These are phyloP conservation scores for Nadsonia starkeyi-henricii DNA, from an alignment of 1,139 yeast genomes.

Conservation along the genomic window DNA sequence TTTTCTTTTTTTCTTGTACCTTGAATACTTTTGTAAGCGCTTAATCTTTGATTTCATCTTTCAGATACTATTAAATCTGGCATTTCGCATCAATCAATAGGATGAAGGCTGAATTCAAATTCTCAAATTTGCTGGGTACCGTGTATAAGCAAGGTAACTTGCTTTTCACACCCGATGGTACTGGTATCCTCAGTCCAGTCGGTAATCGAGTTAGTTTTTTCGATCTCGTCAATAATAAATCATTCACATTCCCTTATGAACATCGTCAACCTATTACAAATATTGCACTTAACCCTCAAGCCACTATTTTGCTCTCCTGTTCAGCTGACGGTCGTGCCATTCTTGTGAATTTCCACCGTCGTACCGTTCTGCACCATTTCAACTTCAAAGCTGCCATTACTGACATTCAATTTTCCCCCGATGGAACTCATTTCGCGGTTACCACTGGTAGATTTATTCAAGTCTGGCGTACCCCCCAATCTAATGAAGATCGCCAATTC, in stretches of 20 bases:
- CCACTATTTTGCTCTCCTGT: slow-evolving; percentile 67
- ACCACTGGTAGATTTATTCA: slow-evolving; percentile 75
- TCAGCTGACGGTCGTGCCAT: slow-evolving; percentile 88
- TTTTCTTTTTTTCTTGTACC: background rate
- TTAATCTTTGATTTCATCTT: no score
- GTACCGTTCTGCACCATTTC: slow-evolving; percentile 89
- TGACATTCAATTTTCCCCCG: slow-evolving; percentile 75
- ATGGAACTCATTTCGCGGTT: slow-evolving; percentile 76
- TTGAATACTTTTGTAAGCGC: background rate
- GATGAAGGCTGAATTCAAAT: slow-evolving; percentile 26
- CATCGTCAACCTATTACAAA: slow-evolving; percentile 75
- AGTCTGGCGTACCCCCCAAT: slow-evolving; percentile 86
- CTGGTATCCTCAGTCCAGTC: slow-evolving; percentile 73
- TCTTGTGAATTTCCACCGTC: slow-evolving; percentile 65
- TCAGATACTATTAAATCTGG: background rate
- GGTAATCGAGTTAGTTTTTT: slow-evolving; percentile 88
- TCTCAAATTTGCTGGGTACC: slow-evolving; percentile 83
- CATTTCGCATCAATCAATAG: background rate
- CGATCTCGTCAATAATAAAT: slow-evolving; percentile 69
- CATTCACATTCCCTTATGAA: slow-evolving; percentile 84
- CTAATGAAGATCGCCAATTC: slow-evolving; percentile 58
- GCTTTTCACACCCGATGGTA: slow-evolving; percentile 79
- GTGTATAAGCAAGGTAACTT: slow-evolving; percentile 88
- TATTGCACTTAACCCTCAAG: slow-evolving; percentile 72
- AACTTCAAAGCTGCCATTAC: slow-evolving; percentile 71